phyloP scores from a whole-genome alignment of 148 eudicot species.

The Rhododendron molle region DNA sequence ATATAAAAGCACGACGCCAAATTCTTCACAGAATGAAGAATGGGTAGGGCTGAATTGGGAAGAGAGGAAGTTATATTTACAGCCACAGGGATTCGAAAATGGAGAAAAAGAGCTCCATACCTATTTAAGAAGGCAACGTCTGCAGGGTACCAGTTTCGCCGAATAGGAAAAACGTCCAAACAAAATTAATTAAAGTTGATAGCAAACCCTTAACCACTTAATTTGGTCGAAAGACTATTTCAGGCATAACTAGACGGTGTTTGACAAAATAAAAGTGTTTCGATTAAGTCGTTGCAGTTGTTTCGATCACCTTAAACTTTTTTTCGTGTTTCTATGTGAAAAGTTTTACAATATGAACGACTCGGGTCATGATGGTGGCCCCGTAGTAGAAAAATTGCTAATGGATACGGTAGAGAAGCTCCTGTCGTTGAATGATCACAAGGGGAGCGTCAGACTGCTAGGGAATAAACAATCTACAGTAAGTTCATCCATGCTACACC shows the following conservation, averaged over 20 bases:
- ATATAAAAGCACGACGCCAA: not conserved
- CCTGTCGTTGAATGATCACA: too few relatives aligned
- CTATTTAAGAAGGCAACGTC: not conserved
- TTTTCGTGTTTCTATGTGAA: not conserved
- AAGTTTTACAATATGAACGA: too few relatives aligned
- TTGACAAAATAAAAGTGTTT: not conserved
- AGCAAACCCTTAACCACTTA: not conserved
- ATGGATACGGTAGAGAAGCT: too few relatives aligned
- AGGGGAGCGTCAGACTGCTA: too few relatives aligned
- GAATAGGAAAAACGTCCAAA: not conserved
- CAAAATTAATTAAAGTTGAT: not conserved
- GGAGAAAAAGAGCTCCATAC: not conserved
- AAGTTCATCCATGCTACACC: too few relatives aligned
- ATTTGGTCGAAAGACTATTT: too few relatives aligned
- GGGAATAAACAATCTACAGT: too few relatives aligned
- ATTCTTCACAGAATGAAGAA: not conserved
- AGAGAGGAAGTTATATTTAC: not conserved
- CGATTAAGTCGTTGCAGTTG: not conserved
- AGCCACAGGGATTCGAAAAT: not conserved
- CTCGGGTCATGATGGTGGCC: too few relatives aligned
- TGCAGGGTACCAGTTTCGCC: not conserved
- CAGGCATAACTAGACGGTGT: not conserved
- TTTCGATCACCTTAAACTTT: not conserved
- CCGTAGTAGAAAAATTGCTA: too few relatives aligned
- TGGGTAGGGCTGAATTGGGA: not conserved